Base-by-base conservation (phyloP, 2,329 filamentous ascomycete species). In the Lecanosticta acicola region DNA sequence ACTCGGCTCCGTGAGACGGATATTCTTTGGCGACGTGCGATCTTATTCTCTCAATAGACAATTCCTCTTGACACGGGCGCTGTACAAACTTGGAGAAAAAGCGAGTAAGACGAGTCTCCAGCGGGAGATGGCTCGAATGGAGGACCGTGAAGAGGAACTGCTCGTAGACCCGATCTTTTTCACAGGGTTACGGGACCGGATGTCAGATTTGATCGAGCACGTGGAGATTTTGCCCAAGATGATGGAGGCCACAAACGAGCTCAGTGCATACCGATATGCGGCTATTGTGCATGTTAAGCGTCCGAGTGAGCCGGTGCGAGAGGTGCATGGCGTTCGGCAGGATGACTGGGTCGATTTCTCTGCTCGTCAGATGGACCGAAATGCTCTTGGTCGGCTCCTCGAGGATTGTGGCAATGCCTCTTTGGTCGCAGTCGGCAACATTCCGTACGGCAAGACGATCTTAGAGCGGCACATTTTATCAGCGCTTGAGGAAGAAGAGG, bases 21-120 rank as follows among this genome's bases (percentile, higher is more conserved):
- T 51, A 17, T 48, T 48, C 45, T 34, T 51, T 37, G 49, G 49
- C 39, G 49, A 51, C 35, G 32, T 51, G 3, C 45, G 49, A 21
- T 45, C 49, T 13, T 43, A 45, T 35, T 13, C 49, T 18, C 9
- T 51, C 17, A 38, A 51, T 29, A 19, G 26, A 17, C 29, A 51
- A 32, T 48, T 51, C 32, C 36, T 48, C 18, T 45, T 39, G 8
- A 21, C 37, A 19, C 32, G 33, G 14, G 45, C 41, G 9, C 33
- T 48, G 17, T 41, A 45, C 24, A 48, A 48, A 4, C 39, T 41
- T 17, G 44, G 36, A n/a, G 41, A 45, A 9, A n/a, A 38, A 18
- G 42, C 37, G 13, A 38, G 36, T 24, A 41, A 39, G 26, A 34
- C 4, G 2, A 33, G 38, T 32, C 13, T 46, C 8, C 32, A 32